Base-by-base conservation (phyloP, 495 filamentous ascomycete species). In the Penicillium subrubescens region DNA sequence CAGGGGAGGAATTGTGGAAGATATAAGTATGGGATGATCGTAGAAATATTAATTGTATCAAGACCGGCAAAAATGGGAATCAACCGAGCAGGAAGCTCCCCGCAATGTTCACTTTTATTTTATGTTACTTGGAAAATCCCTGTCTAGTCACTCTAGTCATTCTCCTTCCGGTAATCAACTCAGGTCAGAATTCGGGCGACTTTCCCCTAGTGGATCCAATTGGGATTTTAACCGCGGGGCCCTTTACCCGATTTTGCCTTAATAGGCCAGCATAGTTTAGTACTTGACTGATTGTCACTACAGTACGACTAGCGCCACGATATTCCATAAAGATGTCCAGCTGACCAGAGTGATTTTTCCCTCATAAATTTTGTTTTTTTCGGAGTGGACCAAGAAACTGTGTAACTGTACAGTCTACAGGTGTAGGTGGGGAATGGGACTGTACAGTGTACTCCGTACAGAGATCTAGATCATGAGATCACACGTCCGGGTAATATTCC, bases 171-270 rank as follows among this genome's bases (percentile, higher is more conserved):
- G 19, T 39, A 31, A 14, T 27, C 12, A 29, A 29, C 41, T 44
- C 8, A 11, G 7, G 10, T 8, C 2, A 12, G 1, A 41, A 41
- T 52, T 57, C 58, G 58, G 37, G 52, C 46, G 54, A 65, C 46
- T 41, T 59, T 46, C 63, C 67, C 29, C 51, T 39, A 14, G 63
- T 67, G 60, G 65, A 64, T 61, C 64, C 62, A 54, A 58, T 50
- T 61, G 48, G 57, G 60, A 67, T 66, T 73, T 73, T 73, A 73
- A 61, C 71, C 71, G 71, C 67, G 61, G 64, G 44, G 54, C 29
- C 43, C 48, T 73, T 71, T 68, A 73, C 63, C 70, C 65, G 64
- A 60, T 57, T 56, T 41, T 62, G 59, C 64, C 55, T 60, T 25
- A 56, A 56, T 25, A 12, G 27, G 51, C 8, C 25, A 17, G n/a